These are phyloP conservation scores for Telfairia occidentalis DNA, from an alignment of 331 rosid genomes.

Conservation along the genomic window DNA sequence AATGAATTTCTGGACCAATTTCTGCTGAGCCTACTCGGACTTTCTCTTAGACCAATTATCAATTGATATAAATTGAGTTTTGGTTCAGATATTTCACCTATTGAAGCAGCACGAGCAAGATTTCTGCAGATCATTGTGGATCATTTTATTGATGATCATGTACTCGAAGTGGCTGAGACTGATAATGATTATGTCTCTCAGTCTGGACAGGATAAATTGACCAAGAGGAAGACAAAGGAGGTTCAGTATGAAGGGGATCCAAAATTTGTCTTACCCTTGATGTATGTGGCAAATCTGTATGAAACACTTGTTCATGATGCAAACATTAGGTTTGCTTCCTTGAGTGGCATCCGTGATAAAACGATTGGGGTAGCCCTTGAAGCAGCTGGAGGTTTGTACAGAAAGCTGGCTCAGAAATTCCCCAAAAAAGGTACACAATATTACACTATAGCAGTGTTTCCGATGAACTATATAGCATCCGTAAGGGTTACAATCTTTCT, in stretches of 20 bases:
- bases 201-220: conserved; percentile 56
- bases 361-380: conserved; percentile 94
- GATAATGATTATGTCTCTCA: conserved; percentile 45
- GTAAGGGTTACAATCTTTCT: background rate
- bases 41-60: conserved; percentile 7
- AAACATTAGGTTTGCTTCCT: conserved; percentile 68
- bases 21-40: background rate
- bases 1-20: background rate
- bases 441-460: background rate
- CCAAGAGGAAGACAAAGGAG: conserved; percentile 72
- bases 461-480: background rate
- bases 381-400: conserved; percentile 96
- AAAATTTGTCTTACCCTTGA: conserved; percentile 63
- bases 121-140: conserved; percentile 79
- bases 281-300: conserved; percentile 92
- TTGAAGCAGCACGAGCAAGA: conserved; percentile 72
- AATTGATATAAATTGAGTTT: conserved; percentile 24
- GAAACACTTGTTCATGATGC: conserved; percentile 65
- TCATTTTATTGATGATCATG: conserved; percentile 48
- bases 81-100: conserved; percentile 63
- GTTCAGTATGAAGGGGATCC: conserved; percentile 73
- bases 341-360: conserved; percentile 82
- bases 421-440: conserved; percentile 63
- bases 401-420: conserved; percentile 81
- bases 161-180: conserved; percentile 48